phyloP scores from a whole-genome alignment of 768 basidiomycete species.

The Astraeus odoratus region DNA sequence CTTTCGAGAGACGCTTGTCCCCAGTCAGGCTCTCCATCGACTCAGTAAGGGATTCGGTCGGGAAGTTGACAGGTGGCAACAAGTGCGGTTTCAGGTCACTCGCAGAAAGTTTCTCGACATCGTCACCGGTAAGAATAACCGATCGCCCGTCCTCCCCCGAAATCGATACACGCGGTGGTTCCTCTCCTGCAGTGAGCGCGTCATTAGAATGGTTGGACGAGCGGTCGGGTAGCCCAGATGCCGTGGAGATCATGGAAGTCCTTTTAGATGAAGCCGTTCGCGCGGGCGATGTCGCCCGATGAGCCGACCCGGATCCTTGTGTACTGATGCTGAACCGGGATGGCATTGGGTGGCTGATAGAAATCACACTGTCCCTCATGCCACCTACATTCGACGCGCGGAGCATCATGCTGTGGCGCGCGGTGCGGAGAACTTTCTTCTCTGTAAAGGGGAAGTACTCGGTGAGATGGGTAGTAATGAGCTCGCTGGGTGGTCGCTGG shows the following conservation, averaged over 20 bases:
- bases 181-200: conserved; percentile 29
- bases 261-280: conserved; percentile 44
- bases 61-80: conserved; percentile 73
- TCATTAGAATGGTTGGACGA: conserved; percentile 16
- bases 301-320: conserved; percentile 21
- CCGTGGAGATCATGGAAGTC: conserved; percentile 27
- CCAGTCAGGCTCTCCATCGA: conserved; percentile 56
- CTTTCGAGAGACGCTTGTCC: conserved; percentile 30
- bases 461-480: conserved; percentile 89
- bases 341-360: conserved; percentile 33
- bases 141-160: conserved; percentile 68
- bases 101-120: conserved; percentile 27
- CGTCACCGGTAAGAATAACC: conserved; percentile 52
- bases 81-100: conserved; percentile 43
- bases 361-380: conserved; percentile 41
- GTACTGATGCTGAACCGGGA: conserved; percentile 36
- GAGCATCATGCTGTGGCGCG: conserved; percentile 80
- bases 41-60: conserved; percentile 73
- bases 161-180: conserved; percentile 66
- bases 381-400: conserved; percentile 42
- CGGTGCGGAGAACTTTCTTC: conserved; percentile 85
- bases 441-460: conserved; percentile 96
- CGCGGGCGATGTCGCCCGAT: conserved; percentile 34
- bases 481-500: conserved; percentile 93
- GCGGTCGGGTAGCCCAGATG: conserved; percentile 33